These are phyloP conservation scores for Echium plantagineum DNA, from an alignment of 257 asterid genomes.

Conservation along the genomic window DNA sequence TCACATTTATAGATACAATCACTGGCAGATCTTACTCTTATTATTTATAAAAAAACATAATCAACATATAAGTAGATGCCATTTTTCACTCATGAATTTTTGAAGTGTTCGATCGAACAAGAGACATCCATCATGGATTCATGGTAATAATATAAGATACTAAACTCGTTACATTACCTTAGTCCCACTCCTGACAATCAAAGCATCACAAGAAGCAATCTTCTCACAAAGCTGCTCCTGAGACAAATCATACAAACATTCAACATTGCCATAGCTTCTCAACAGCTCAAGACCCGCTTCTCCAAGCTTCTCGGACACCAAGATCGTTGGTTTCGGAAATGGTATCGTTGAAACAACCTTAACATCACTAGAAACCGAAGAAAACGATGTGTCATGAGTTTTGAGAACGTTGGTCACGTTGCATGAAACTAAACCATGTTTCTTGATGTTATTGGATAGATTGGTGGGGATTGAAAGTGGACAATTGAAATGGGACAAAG, in stretches of 20 bases:
- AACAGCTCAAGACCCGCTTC: constrained; percentile 70
- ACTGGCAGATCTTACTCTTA: too few relatives aligned
- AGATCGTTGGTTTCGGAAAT: constrained; percentile 46
- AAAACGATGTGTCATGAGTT: constrained; percentile 27
- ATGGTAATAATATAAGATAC: too few relatives aligned
- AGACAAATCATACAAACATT: constrained; percentile 52
- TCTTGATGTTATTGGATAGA: not conserved
- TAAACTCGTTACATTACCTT: constrained; percentile 14
- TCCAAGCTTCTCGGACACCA: constrained; percentile 95
- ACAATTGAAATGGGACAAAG: constrained; percentile 5
- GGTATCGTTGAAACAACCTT: constrained; percentile 13
- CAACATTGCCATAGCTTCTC: constrained; percentile 41
- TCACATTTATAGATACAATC: too few relatives aligned
- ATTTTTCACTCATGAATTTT: too few relatives aligned
- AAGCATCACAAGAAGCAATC: constrained; percentile 63
- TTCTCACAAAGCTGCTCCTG: constrained; percentile 58
- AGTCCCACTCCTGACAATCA: constrained; percentile 84
- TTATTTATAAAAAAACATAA: too few relatives aligned
- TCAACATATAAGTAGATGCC: too few relatives aligned
- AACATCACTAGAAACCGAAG: constrained; percentile 15
- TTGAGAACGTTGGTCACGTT: constrained; percentile 23
- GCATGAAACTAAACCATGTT: not conserved
- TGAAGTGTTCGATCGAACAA: too few relatives aligned
- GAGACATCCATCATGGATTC: too few relatives aligned
- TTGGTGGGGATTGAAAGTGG: constrained; percentile 2